Base-by-base conservation (phyloP, 2,329 filamentous ascomycete species). In the Epichloe typhina region DNA sequence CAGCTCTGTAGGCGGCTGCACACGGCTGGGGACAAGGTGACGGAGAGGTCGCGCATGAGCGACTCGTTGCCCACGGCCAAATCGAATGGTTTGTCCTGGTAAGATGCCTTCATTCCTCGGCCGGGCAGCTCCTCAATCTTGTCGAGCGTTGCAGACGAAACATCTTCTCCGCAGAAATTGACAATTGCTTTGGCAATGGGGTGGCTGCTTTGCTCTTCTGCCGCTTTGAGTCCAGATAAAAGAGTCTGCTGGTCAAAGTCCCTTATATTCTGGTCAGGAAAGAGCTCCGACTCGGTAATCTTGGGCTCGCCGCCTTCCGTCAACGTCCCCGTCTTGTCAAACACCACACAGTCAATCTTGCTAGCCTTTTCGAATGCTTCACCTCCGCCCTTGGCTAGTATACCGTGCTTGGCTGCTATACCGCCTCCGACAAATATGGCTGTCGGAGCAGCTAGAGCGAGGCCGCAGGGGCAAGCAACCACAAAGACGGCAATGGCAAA, bases 401-500 rank as follows among this genome's bases (percentile, higher is more conserved):
- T 88, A 1, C 88, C 88, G 59, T 87, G 70, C 62, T 84, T 83
- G 6, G 88, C 88, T 2, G 88, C 88, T 17, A 93, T 70, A 1
- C 87, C 87, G 37, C 85, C 83, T 3, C 86, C 88, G 9, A 93
- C 87, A 56, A 91, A 91, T 36, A 94, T 79, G 49, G 88, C 88
- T 0, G 88, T 94, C 1, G 88, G 88, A 0, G 87, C 87, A n/a
- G 88, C 88, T 7, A 94, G 78, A 1, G 84, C 88, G 13, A 94
- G 75, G 2, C 88, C 88, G 60, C 88, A 94, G 2, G 88, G 88
- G 61, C 88, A 94, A 2, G 88, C 87, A 31, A 94, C 83, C 36
- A 94, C 86, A 57, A 94, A 93, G 12, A 93, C 87, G 6, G 88
- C 80, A 58, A 94, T 91, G 15, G 88, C 85, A 59, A 91, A 93